Evolutionary conservation across 1,284 basidiomycete species (phyloP).

Genomic region (Fomitopsis betulina): DNA sequence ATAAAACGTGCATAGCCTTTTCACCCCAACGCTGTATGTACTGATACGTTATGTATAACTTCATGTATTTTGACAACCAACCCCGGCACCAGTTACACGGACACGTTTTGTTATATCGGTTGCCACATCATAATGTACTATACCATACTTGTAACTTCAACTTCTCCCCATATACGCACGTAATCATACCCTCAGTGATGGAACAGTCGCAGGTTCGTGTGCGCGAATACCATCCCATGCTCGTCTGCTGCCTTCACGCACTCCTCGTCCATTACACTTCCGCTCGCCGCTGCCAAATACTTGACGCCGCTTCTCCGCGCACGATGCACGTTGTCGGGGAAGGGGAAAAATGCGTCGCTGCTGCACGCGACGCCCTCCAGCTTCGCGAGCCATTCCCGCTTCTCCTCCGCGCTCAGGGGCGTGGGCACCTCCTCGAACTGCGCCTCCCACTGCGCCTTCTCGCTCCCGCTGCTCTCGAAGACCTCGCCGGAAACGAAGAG

Average conservation of each 20-base stretch:
- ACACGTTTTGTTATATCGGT: not conserved
- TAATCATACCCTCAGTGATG: constrained; percentile 52
- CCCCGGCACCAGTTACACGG: not conserved
- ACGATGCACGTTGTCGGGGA: constrained; percentile 97
- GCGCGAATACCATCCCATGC: constrained; percentile 83
- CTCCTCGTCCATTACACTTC: constrained; percentile 96
- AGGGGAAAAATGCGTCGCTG: constrained; percentile 99
- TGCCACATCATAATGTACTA: not conserved
- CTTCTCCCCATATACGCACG: not conserved
- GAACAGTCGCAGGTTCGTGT: constrained; percentile 80
- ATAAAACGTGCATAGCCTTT: not conserved
- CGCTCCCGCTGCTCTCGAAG: constrained; percentile 68
- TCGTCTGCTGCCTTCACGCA: constrained; percentile 95
- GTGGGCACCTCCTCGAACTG: constrained; percentile 78
- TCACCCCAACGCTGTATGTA: not conserved
- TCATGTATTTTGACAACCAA: not conserved
- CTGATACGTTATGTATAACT: not conserved
- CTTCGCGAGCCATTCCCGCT: constrained; percentile 63
- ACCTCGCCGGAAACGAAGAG: constrained; percentile 91
- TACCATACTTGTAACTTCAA: not conserved
- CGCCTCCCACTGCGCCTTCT: constrained; percentile 89
- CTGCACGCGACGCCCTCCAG: constrained; percentile 88
- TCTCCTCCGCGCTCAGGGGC: constrained; percentile 66
- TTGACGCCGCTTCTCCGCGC: constrained; percentile 87
- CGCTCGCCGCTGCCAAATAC: constrained; percentile 93